phyloP scores from a whole-genome alignment of 2,329 filamentous ascomycete species.

The Fonsecaea monophora region DNA sequence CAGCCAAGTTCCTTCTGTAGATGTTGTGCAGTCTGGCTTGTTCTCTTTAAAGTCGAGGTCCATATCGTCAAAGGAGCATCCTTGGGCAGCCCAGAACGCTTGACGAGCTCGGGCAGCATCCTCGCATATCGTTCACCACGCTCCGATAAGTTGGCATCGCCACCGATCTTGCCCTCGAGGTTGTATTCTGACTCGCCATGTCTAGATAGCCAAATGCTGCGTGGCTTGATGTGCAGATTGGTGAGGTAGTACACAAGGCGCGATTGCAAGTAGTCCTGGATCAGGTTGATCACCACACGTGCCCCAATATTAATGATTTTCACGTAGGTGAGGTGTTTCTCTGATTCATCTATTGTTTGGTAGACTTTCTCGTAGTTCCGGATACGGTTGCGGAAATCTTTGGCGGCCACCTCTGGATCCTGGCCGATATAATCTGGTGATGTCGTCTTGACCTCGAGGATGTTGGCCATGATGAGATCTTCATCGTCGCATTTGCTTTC shows the following conservation, averaged over 20 bases:
- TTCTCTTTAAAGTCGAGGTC: slow-evolving; percentile 80
- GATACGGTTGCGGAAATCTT: slow-evolving; percentile 92
- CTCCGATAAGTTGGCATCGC: slow-evolving; percentile 83
- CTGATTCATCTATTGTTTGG: slow-evolving; percentile 87
- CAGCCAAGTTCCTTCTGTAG: slow-evolving; percentile 73
- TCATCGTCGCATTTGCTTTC: slow-evolving; percentile 98
- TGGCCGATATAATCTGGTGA: slow-evolving; percentile 87
- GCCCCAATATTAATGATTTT: slow-evolving; percentile 93
- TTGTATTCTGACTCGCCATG: slow-evolving; percentile 97
- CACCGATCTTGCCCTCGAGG: slow-evolving; percentile 86
- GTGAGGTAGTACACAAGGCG: slow-evolving; percentile 97
- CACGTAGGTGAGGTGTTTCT: slow-evolving; percentile 88
- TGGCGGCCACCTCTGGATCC: slow-evolving; percentile 87
- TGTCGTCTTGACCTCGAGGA: slow-evolving; percentile 94
- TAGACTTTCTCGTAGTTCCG: slow-evolving; percentile 98
- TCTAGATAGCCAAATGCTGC: slow-evolving; percentile 96
- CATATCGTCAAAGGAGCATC: slow-evolving; percentile 71
- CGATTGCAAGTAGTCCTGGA: slow-evolving; percentile 95
- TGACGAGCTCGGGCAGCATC: slow-evolving; percentile 82
- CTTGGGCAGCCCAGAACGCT: slow-evolving; percentile 79
- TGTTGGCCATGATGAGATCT: slow-evolving; percentile 96
- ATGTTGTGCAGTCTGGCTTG: slow-evolving; percentile 87
- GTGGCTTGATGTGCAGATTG: slow-evolving; percentile 95
- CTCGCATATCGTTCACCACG: slow-evolving; percentile 87
- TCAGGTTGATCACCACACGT: slow-evolving; percentile 96